Evolutionary conservation across 768 basidiomycete species (phyloP).

Genomic region (Podaxis carcinomalis): DNA sequence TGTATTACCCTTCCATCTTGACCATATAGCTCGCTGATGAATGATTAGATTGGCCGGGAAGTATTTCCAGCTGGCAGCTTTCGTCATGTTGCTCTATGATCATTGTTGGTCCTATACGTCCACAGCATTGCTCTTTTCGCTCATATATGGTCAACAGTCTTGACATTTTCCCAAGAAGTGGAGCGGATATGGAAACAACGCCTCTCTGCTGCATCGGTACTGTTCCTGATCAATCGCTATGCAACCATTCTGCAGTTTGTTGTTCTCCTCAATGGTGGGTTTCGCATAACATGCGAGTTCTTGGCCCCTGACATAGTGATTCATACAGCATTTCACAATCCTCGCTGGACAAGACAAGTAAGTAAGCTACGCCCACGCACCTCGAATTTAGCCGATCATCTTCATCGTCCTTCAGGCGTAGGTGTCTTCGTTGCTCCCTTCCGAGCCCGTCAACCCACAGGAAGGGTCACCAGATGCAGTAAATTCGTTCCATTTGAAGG

Average conservation of each 20-base stretch:
- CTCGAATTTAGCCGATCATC: not conserved
- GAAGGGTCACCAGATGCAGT: constrained; percentile 15
- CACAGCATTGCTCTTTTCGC: not conserved
- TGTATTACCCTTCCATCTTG: not conserved
- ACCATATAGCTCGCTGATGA: not conserved
- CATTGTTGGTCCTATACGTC: constrained; percentile 12
- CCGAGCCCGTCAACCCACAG: not conserved
- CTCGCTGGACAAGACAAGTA: constrained; percentile 19
- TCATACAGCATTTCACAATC: constrained; percentile 20
- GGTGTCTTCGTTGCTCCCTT: not conserved
- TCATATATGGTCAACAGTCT: not conserved
- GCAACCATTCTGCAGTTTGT: constrained; percentile 24
- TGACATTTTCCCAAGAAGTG: constrained; percentile 17
- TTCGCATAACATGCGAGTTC: not conserved
- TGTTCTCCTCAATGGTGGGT: constrained; percentile 20
- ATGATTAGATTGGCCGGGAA: constrained; percentile 12
- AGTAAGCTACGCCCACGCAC: not conserved
- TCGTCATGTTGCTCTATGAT: constrained; percentile 19
- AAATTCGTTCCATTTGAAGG: constrained; percentile 27
- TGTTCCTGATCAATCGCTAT: constrained; percentile 29
- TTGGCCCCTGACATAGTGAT: not conserved
- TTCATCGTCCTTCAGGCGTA: not conserved
- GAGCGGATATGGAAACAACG: constrained; percentile 25
- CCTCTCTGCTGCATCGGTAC: constrained; percentile 19
- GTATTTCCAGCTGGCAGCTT: constrained; percentile 19